Conservation (phyloP, 345 rosid species). For the Citropsis articulata region DNA sequence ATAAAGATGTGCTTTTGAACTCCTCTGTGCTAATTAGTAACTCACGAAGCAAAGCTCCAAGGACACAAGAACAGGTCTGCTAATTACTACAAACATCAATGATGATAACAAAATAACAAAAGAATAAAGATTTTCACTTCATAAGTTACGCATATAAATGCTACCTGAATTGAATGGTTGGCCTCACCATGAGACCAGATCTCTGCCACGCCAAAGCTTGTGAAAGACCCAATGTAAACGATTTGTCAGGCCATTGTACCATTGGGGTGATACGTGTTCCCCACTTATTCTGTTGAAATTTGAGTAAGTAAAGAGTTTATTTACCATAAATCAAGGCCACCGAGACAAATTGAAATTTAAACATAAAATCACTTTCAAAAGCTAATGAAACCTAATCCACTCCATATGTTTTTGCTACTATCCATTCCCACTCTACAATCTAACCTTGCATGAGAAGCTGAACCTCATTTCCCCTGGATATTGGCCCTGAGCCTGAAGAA, state of each 20-base stretch:
- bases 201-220: slow-evolving; percentile 92
- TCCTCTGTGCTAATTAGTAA: neutral
- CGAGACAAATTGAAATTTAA: neutral
- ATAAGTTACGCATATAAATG: neutral
- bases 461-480: slow-evolving; percentile 98
- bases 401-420: neutral
- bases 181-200: slow-evolving; percentile 89
- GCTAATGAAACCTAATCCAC: neutral
- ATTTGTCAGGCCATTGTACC: slow-evolving; percentile 92
- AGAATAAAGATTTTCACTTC: neutral
- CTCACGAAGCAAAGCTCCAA: neutral
- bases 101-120: neutral
- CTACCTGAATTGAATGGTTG: slow-evolving; percentile 79
- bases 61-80: neutral
- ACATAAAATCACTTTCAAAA: neutral
- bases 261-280: slow-evolving; percentile 86
- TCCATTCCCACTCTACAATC: slow-evolving; percentile 2
- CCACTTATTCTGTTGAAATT: slow-evolving; percentile 64
- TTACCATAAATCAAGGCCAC: neutral
- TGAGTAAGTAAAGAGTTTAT: slow-evolving; percentile 12
- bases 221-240: slow-evolving; percentile 62
- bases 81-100: neutral
- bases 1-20: neutral
- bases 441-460: slow-evolving; percentile 87
- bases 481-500: slow-evolving; percentile 97